Evolutionary conservation across 2,329 filamentous ascomycete species (phyloP).

Genomic region (Fusarium longipes): DNA sequence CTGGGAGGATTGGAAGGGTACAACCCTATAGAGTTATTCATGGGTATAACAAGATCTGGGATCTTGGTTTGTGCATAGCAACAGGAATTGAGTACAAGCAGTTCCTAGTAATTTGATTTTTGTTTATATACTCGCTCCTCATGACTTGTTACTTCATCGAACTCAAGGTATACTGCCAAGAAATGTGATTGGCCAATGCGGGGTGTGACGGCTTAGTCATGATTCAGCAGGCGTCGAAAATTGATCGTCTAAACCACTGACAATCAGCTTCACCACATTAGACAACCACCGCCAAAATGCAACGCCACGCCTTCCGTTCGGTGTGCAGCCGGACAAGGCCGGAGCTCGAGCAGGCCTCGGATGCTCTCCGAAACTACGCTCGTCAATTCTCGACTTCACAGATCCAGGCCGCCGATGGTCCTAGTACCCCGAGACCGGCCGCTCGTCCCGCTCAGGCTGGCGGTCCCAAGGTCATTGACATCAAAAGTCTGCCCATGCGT

Average conservation of each 20-base stretch:
- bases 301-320: slow-evolving; percentile 54
- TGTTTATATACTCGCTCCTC: slow-evolving; percentile 13
- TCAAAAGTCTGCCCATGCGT: slow-evolving; percentile 51
- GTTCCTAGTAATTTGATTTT: slow-evolving; percentile 33
- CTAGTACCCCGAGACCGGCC: slow-evolving; percentile 39
- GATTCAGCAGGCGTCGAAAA: slow-evolving; percentile 30
- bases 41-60: slow-evolving; percentile 36
- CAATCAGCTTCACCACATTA: slow-evolving; percentile 33
- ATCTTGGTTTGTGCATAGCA: slow-evolving; percentile 42
- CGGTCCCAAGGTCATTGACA: slow-evolving; percentile 53
- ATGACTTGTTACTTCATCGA: background rate
- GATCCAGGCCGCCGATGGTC: slow-evolving; percentile 48
- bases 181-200: slow-evolving; percentile 37
- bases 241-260: slow-evolving; percentile 30
- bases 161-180: slow-evolving; percentile 1
- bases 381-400: slow-evolving; percentile 55
- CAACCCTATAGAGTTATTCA: slow-evolving; percentile 31
- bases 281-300: slow-evolving; percentile 49
- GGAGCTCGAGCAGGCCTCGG: slow-evolving; percentile 49
- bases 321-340: slow-evolving; percentile 51
- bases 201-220: slow-evolving; percentile 42
- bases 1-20: slow-evolving; percentile 22
- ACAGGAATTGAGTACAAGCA: slow-evolving; percentile 35
- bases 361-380: slow-evolving; percentile 50
- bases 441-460: slow-evolving; percentile 32